Conservation (phyloP, 805 yeast genomes). For the Ogataea parapolymorpha region DNA sequence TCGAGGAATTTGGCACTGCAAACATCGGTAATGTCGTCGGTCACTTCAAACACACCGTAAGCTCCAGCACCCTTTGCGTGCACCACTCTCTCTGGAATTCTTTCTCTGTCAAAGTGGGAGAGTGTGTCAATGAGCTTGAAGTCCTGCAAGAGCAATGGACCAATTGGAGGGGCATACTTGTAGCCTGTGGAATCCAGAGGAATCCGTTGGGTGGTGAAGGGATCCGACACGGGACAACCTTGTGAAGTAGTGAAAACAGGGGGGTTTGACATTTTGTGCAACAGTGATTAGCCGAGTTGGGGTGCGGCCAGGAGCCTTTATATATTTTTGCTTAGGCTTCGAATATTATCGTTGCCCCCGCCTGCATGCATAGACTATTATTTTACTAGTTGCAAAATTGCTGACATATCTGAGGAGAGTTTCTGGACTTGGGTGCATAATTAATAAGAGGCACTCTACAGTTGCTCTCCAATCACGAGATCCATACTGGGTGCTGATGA, state of each 20-base stretch:
- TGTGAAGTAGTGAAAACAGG: constrained; percentile 69
- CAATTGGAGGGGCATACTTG: constrained; percentile 37
- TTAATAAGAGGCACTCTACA: neutral
- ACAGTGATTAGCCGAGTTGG: neutral
- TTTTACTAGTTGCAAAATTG: neutral
- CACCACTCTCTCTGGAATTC: constrained; percentile 90
- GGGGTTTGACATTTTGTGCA: constrained; percentile 34
- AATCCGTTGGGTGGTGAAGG: constrained; percentile 73
- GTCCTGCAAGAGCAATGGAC: constrained; percentile 80
- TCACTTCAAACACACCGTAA: constrained; percentile 79
- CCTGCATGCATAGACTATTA: constrained; percentile 1
- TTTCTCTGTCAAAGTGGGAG: constrained; percentile 86
- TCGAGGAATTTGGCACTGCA: constrained; percentile 68
- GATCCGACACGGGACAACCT: constrained; percentile 74
- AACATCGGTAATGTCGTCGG: constrained; percentile 77
- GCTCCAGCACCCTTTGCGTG: constrained; percentile 96
- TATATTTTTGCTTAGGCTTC: constrained; percentile 4
- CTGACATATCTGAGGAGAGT: constrained; percentile 6
- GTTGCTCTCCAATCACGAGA: too few relatives aligned
- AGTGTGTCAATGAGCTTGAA: constrained; percentile 74
- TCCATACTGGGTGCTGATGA: too few relatives aligned
- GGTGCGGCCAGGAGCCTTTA: constrained; percentile 2
- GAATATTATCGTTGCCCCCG: constrained; percentile 3
- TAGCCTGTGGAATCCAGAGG: constrained; percentile 46
- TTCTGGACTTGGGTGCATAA: neutral